Evolutionary conservation across 129 eudicot genomes (phyloP).

Genomic region (Tagetes patula): DNA sequence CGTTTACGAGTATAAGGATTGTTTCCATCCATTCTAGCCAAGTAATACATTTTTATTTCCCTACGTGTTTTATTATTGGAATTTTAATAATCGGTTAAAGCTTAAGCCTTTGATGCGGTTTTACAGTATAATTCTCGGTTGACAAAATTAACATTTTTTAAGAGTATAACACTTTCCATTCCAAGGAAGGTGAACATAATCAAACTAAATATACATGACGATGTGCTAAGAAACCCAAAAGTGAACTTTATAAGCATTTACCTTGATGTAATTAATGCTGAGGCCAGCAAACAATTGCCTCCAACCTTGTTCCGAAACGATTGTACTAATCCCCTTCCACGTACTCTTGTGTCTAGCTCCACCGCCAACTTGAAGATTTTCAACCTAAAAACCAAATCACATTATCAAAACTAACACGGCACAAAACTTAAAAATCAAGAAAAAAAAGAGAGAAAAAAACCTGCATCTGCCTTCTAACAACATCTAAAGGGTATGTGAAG

Average conservation of each 20-base stretch:
- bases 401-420: neutral
- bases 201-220: neutral
- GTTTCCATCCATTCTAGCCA: neutral
- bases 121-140: neutral
- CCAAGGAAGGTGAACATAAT: neutral
- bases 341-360: constrained; percentile 59
- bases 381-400: constrained; percentile 60
- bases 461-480: constrained; percentile 99
- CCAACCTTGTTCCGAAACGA: constrained; percentile 86
- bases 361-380: constrained; percentile 59
- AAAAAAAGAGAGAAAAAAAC: constrained; percentile 33
- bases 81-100: neutral
- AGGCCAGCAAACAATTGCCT: constrained; percentile 94
- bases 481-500: constrained; percentile 93
- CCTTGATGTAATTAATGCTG: constrained; percentile 92
- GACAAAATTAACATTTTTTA: neutral
- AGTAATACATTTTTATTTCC: neutral
- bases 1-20: neutral
- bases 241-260: constrained; percentile 12
- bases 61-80: neutral
- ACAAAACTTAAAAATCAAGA: neutral
- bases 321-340: constrained; percentile 62
- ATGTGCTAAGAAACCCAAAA: neutral
- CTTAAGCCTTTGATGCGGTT: neutral
- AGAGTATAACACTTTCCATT: neutral